Evolutionary conservation across 1,284 basidiomycete genomes (phyloP).

Genomic region (Termitomyces sp.): DNA sequence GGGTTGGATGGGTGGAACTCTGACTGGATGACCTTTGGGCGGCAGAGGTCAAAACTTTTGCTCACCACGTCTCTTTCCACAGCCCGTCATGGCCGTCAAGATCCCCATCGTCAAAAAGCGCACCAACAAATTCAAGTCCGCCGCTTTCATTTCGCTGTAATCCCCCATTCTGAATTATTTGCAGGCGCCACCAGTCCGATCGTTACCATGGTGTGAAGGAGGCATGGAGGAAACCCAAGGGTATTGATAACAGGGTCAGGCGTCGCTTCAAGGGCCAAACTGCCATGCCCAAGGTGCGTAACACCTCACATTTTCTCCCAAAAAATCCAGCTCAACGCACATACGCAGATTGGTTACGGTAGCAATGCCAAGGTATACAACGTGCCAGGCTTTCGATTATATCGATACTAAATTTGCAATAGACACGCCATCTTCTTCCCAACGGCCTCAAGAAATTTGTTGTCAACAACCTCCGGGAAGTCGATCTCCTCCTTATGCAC

Average conservation of each 20-base stretch:
- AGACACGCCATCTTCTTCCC: slow-evolving; percentile 91
- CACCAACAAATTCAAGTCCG: slow-evolving; percentile 91
- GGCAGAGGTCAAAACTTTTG: background rate
- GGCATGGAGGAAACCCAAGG: slow-evolving; percentile 97
- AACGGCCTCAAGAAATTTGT: slow-evolving; percentile 93
- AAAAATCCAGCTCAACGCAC: background rate
- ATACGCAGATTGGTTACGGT: slow-evolving; percentile 70
- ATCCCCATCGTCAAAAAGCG: slow-evolving; percentile 95
- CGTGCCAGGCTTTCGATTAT: background rate
- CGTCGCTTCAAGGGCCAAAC: slow-evolving; percentile 94
- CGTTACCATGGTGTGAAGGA: slow-evolving; percentile 94
- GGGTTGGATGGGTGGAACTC: slow-evolving; percentile 30
- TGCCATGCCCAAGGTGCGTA: slow-evolving; percentile 87
- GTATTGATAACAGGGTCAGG: slow-evolving; percentile 94
- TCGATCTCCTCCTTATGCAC: slow-evolving; percentile 96
- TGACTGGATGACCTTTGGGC: slow-evolving; percentile 16
- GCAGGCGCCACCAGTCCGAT: slow-evolving; percentile 94
- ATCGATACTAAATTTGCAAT: background rate
- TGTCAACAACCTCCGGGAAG: slow-evolving; percentile 86
- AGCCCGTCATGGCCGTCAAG: slow-evolving; percentile 76
- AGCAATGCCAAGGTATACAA: slow-evolving; percentile 69
- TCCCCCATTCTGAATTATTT: slow-evolving; percentile 14
- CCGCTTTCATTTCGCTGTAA: slow-evolving; percentile 23
- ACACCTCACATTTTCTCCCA: background rate
- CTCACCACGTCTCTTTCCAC: slow-evolving; percentile 18